phyloP scores from a whole-genome alignment of 257 asterid species.

The Euphrasia confusa region DNA sequence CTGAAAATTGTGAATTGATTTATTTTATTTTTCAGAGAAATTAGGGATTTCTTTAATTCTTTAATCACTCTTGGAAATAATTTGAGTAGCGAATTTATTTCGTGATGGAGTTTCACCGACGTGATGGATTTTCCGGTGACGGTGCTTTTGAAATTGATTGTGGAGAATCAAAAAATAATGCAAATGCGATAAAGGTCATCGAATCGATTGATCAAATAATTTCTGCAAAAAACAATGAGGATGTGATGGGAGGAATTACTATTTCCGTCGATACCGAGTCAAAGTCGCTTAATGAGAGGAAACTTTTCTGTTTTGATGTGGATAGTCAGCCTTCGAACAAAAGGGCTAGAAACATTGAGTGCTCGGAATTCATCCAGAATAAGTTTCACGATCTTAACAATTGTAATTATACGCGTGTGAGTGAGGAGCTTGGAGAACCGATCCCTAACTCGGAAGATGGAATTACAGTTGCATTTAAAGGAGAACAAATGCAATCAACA shows the following conservation, averaged over 20 bases:
- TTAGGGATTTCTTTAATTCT: background rate
- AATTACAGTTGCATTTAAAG: constrained; percentile 45
- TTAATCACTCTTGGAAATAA: constrained; percentile 8
- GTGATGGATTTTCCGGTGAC: constrained; percentile 23
- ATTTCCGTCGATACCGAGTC: constrained; percentile 28
- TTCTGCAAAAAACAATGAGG: constrained; percentile 37
- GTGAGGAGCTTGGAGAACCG: constrained; percentile 44
- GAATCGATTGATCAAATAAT: constrained; percentile 29
- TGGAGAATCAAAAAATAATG: constrained; percentile 26
- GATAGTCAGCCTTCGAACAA: constrained; percentile 38
- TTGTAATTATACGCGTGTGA: constrained; percentile 54
- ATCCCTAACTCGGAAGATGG: constrained; percentile 53
- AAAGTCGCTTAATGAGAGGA: constrained; percentile 29
- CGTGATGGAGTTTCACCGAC: constrained; percentile 35
- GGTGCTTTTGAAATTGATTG: constrained; percentile 29
- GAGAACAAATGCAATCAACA: constrained; percentile 24
- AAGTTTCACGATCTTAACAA: constrained; percentile 50
- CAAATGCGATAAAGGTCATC: constrained; percentile 31
- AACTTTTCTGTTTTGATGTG: constrained; percentile 28
- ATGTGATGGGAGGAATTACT: constrained; percentile 30
- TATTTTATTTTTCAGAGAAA: constrained; percentile 6
- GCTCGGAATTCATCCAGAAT: constrained; percentile 40
- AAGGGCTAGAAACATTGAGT: constrained; percentile 31
- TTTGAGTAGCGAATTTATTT: background rate
- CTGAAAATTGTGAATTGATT: constrained; percentile 13